A percentile compares a stretch with the other conserved stretches of the same genome.
Conservation (phyloP, 2,329 filamentous ascomycete genomes). For the Aspergillus neotritici region DNA sequence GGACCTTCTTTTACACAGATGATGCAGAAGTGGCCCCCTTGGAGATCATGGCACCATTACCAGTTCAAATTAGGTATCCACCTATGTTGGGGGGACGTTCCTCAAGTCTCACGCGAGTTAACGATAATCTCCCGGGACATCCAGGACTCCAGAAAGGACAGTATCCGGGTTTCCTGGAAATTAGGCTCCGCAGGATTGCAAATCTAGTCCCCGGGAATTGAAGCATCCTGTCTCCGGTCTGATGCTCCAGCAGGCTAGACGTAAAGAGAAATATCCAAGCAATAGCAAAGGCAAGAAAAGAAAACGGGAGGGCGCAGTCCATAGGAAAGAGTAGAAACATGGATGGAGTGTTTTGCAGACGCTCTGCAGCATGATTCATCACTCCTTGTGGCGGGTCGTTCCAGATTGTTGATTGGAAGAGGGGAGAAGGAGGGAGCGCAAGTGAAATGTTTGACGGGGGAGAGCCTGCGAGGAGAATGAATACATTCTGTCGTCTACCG, state of each 20-base stretch:
- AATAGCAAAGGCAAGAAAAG: not conserved
- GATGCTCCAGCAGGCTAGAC: conserved; percentile 12
- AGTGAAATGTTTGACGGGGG: too few species aligned
- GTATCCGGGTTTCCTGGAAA: conserved; percentile 15
- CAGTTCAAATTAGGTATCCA: conserved; percentile 10
- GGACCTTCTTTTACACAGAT: conserved; percentile 16
- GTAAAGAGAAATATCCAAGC: not conserved
- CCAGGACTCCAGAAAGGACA: conserved; percentile 16
- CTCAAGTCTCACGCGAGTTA: conserved; percentile 8
- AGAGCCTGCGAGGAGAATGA: not conserved
- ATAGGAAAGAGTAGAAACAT: not conserved
- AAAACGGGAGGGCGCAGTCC: conserved; percentile 10
- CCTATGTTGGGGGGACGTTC: conserved; percentile 9
- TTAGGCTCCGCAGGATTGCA: conserved; percentile 13
- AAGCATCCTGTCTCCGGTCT: conserved; percentile 15
- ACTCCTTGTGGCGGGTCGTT: too few species aligned
- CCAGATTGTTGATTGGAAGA: too few species aligned
- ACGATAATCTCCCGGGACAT: conserved; percentile 12
- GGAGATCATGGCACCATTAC: conserved; percentile 4
- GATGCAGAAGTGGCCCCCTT: conserved; percentile 9
- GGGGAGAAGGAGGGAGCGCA: too few species aligned
- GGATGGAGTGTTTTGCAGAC: too few species aligned
- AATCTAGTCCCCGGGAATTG: conserved; percentile 12
- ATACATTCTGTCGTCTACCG: conserved; percentile 25
- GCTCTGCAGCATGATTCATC: too few species aligned